Conservation (phyloP, 805 yeast genomes). For the Zygoascus ofunaensis region DNA sequence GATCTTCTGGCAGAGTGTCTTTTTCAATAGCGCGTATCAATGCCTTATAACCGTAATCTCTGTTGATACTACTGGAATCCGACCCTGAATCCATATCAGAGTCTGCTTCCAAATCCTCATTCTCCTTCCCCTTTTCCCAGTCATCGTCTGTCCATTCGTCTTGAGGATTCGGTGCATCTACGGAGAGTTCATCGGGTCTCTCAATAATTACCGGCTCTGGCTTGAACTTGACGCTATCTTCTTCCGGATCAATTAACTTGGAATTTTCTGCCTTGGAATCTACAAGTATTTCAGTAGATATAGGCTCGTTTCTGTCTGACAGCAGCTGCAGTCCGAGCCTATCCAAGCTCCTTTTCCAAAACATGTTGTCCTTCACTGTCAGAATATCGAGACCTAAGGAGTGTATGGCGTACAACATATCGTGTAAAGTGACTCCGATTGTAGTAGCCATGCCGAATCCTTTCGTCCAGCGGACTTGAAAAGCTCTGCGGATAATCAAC, state of each 20-base stretch:
- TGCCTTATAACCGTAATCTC: not conserved
- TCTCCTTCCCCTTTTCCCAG: constrained; percentile 3
- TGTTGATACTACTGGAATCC: not conserved
- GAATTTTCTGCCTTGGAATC: not conserved
- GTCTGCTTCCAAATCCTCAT: not conserved
- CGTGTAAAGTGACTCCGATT: not conserved
- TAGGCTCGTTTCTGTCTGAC: not conserved
- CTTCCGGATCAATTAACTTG: not conserved
- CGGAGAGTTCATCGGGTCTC: not conserved
- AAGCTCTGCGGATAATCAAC: not conserved
- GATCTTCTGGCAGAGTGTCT: not conserved
- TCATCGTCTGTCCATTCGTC: not conserved
- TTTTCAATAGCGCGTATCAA: not conserved
- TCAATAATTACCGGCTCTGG: not conserved
- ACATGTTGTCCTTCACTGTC: not conserved
- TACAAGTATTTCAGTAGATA: not conserved
- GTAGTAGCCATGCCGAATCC: not conserved
- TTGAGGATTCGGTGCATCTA: not conserved
- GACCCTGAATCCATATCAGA: not conserved
- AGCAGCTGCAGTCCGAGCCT: not conserved
- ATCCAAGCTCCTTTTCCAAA: not conserved
- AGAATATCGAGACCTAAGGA: not conserved
- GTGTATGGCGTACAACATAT: not conserved
- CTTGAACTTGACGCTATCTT: not conserved
- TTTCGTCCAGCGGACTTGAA: not conserved